Percentiles rank a stretch among this genome's conserved stretches.
These are phyloP conservation scores for Xylaria multiplex DNA, from an alignment of 2,329 filamentous ascomycete species.

Conservation along the genomic window DNA sequence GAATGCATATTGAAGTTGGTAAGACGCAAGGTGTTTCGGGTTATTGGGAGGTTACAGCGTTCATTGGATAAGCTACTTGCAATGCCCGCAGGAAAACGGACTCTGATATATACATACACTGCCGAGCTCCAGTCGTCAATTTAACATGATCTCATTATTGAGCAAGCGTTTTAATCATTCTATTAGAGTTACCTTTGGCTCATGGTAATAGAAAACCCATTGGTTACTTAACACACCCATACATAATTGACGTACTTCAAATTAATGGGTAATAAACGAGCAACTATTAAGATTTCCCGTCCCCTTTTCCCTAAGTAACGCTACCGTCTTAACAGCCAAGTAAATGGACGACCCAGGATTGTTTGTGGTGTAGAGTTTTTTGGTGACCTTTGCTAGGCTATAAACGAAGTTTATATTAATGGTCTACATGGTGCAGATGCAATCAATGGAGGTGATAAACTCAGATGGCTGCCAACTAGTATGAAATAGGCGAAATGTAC, in stretches of 20 bases:
- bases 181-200: not conserved
- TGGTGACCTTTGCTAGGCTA: not conserved
- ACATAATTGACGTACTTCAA: not conserved
- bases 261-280: not conserved
- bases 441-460: not conserved
- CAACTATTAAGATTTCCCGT: not conserved
- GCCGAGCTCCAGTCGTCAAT: not conserved
- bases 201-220: no score
- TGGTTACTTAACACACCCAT: no score
- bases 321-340: not conserved
- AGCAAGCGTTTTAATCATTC: constrained; percentile 2
- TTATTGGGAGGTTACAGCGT: not conserved
- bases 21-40: not conserved
- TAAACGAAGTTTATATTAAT: not conserved
- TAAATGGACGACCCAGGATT: not conserved
- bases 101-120: not conserved
- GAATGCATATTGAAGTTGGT: not conserved
- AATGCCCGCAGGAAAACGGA: not conserved
- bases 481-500: not conserved
- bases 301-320: no score
- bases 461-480: not conserved
- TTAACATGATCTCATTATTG: not conserved
- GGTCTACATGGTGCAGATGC: no score
- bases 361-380: not conserved
- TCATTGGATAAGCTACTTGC: not conserved